Conservation (phyloP, 164 flowering plant genomes). For the Echeveria elegans region DNA sequence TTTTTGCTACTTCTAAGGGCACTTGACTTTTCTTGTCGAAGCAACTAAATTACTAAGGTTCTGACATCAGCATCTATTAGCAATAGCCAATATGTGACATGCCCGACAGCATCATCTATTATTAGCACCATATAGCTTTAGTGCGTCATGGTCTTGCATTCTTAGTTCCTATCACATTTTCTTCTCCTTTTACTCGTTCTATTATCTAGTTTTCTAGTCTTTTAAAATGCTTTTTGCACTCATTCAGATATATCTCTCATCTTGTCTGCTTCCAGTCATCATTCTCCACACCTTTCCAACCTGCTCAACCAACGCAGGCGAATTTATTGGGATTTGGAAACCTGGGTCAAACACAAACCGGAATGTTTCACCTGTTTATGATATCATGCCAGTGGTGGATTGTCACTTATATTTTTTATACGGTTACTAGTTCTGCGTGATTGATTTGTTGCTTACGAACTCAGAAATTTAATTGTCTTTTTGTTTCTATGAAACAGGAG, state of each 20-base stretch:
- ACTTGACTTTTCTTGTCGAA: too few relatives aligned
- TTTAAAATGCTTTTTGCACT: background rate
- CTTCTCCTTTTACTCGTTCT: too few relatives aligned
- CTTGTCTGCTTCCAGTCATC: conserved; percentile 38
- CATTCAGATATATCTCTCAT: background rate
- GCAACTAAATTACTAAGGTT: too few relatives aligned
- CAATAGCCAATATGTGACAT: too few relatives aligned
- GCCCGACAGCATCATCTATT: too few relatives aligned
- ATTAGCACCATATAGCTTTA: too few relatives aligned
- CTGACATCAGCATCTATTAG: too few relatives aligned
- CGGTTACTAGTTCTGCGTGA: too few relatives aligned
- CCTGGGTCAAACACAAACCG: conserved; percentile 62
- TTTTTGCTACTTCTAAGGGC: too few relatives aligned
- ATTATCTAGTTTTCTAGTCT: conserved; percentile 10
- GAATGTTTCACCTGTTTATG: conserved; percentile 18
- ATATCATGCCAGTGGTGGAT: background rate
- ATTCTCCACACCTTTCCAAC: conserved; percentile 44
- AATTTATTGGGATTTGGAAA: conserved; percentile 38
- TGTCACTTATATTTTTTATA: background rate
- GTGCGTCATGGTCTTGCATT: background rate
- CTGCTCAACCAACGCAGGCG: conserved; percentile 47
- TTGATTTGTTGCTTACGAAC: too few relatives aligned
- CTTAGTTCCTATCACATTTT: background rate
- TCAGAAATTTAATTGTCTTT: background rate
- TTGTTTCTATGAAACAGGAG: too few relatives aligned